Evolutionary conservation across 2,329 filamentous ascomycete species (phyloP), one percentile per base, ranked within the genome.

Genomic region (Lojkania enalia): DNA sequence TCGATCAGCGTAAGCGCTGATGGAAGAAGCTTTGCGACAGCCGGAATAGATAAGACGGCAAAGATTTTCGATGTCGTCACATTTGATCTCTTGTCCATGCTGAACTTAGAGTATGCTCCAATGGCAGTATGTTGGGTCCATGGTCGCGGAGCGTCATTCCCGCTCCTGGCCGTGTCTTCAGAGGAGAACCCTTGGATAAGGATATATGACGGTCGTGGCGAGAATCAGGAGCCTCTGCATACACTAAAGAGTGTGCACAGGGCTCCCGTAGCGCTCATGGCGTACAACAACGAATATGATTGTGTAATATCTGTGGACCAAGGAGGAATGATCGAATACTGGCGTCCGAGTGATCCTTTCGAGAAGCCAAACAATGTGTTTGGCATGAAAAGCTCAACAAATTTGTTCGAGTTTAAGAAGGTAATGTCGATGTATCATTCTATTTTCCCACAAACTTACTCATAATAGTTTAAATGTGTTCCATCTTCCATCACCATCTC

Each of bases 381-480:
- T 66, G 81, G 89, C 55, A 88, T 90, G 73, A 99, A 99, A 73
- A 95, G 90, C 64, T 86, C 88, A 1, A 99, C 94, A 2, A 94
- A 88, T 61, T 78, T 99, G 1, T 99, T 97, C 63, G 92, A 96
- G 41, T 97, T 99, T 75, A 97, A 95, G 64, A 97, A 96, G 71
- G 82, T 68, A 21, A 16, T 29, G 32, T 35, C 4, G 2, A 13
- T 19, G 14, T 42, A 1, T 4, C 13, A 15, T 25, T 12, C 15
- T 6, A 11, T 25, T 16, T 11, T 4, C n/a, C 32, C 13, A 46
- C 11, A 5, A 30, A 20, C 37, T 48, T 37, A 51, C 18, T 12
- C 20, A n/a, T 13, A 23, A 16, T 36, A 59, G 55, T 58, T 88
- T 39, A 97, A 96, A 69, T 88, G 90, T 0, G 81, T 86, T 0